Percentiles rank a stretch among this genome's conserved stretches.
Conservation (phyloP, 2,329 filamentous ascomycete species). For the Beauveria scarabaeidicola region DNA sequence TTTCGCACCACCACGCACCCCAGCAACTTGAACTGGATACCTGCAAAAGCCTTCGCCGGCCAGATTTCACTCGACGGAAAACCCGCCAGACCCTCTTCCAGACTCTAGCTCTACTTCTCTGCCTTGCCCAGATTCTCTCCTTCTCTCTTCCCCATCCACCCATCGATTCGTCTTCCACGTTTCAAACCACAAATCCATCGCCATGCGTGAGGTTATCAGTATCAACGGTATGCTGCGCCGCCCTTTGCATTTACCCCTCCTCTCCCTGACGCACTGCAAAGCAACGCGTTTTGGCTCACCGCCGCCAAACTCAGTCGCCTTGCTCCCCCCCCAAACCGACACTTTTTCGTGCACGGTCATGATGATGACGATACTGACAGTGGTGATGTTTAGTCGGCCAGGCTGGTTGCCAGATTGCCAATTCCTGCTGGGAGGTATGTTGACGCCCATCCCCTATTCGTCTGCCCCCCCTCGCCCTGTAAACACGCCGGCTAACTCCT, state of each 20-base stretch:
- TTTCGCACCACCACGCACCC: constrained; percentile 1
- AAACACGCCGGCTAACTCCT: constrained; percentile 20
- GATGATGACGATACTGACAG: constrained; percentile 38
- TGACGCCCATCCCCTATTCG: constrained; percentile 15
- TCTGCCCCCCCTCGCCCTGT: neutral
- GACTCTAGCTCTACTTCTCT: constrained; percentile 6
- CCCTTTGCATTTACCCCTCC: constrained; percentile 16
- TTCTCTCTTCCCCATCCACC: constrained; percentile 16
- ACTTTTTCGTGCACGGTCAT: neutral
- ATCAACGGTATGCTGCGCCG: constrained; percentile 73
- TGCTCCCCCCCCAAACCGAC: constrained; percentile 6
- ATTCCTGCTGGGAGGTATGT: constrained; percentile 99
- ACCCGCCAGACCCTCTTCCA: constrained; percentile 10
- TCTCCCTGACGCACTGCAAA: constrained; percentile 20
- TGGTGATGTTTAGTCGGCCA: constrained; percentile 72
- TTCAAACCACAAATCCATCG: constrained; percentile 32
- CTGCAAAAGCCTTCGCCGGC: constrained; percentile 7
- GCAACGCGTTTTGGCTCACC: constrained; percentile 30
- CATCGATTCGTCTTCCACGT: constrained; percentile 15
- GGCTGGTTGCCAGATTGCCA: constrained; percentile 99
- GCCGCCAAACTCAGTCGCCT: constrained; percentile 22
- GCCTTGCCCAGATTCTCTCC: constrained; percentile 13
- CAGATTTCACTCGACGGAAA: neutral
- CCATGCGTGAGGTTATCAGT: constrained; percentile 98
- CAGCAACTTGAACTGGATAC: constrained; percentile 6